Evolutionary conservation across 371 early-diverging fungal species (phyloP).

Genomic region (Mortierella sp.): DNA sequence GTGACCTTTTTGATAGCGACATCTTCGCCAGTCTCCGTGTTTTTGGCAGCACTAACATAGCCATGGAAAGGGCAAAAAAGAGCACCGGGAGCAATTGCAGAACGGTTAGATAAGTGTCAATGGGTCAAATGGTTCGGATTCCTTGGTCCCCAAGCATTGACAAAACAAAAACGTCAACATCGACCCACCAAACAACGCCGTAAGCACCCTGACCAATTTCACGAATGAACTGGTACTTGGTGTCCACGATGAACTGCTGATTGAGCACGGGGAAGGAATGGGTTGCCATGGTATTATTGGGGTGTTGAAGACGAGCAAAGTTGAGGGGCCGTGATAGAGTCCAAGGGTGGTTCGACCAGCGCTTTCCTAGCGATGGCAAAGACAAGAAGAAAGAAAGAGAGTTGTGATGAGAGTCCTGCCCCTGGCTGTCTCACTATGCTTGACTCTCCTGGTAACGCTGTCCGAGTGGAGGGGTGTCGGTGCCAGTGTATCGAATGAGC

Average conservation of each 20-base stretch:
- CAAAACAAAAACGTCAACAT: conserved; percentile 19
- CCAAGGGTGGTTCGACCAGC: not conserved
- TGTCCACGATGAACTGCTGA: conserved; percentile 77
- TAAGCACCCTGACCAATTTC: conserved; percentile 95
- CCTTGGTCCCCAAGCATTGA: not conserved
- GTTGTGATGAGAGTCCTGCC: not conserved
- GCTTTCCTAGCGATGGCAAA: not conserved
- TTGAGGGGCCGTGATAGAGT: not conserved
- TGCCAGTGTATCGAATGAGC: no score
- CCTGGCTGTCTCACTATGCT: not conserved
- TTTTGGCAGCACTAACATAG: conserved; percentile 75
- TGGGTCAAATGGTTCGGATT: no score
- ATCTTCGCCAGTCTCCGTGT: conserved; percentile 81
- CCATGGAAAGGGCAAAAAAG: not conserved
- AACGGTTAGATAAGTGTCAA: not conserved
- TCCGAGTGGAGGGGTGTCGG: no score
- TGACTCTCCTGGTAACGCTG: no score
- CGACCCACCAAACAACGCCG: conserved; percentile 80
- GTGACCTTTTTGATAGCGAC: conserved; percentile 94
- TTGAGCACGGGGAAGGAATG: conserved; percentile 76
- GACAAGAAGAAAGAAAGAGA: not conserved
- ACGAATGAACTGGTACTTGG: conserved; percentile 82
- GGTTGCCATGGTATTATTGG: conserved; percentile 39
- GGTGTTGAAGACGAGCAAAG: not conserved
- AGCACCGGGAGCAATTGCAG: no score